Conservation (phyloP, 257 asterid genomes). For the Ballota nigra region DNA sequence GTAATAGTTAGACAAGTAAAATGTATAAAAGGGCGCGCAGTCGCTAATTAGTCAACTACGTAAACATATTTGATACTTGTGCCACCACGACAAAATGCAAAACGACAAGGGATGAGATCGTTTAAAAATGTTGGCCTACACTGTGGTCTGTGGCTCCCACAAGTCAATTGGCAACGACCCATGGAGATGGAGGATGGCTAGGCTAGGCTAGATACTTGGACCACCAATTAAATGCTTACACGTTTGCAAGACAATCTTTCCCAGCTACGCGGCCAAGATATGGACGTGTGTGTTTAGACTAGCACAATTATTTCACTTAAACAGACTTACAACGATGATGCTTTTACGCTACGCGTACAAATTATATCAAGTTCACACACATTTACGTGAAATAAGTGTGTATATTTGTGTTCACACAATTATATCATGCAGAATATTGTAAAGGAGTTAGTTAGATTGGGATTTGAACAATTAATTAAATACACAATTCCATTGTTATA, state of each 20-base stretch:
- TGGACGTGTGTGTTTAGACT: not conserved
- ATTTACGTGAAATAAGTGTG: not conserved
- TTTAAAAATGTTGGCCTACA: no score
- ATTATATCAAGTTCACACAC: not conserved
- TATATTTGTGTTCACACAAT: not conserved
- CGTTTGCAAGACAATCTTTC: not conserved
- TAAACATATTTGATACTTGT: not conserved
- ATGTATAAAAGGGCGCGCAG: no score
- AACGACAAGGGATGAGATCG: not conserved
- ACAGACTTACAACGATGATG: not conserved
- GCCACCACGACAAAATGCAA: slow-evolving; percentile 9
- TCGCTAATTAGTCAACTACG: slow-evolving; percentile 6
- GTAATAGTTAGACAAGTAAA: not conserved
- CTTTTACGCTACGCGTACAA: not conserved
- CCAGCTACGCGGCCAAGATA: not conserved
- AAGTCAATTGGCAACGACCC: not conserved
- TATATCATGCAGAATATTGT: no score
- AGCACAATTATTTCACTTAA: not conserved
- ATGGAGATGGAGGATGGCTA: not conserved
- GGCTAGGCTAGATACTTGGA: no score
- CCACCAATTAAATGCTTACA: not conserved
- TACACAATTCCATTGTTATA: not conserved
- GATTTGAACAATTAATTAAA: no score
- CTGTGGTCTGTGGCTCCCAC: no score
- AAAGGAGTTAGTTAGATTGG: no score